These are phyloP conservation scores for Austroboletus eburneus DNA, from an alignment of 768 basidiomycete genomes.

Conservation along the genomic window DNA sequence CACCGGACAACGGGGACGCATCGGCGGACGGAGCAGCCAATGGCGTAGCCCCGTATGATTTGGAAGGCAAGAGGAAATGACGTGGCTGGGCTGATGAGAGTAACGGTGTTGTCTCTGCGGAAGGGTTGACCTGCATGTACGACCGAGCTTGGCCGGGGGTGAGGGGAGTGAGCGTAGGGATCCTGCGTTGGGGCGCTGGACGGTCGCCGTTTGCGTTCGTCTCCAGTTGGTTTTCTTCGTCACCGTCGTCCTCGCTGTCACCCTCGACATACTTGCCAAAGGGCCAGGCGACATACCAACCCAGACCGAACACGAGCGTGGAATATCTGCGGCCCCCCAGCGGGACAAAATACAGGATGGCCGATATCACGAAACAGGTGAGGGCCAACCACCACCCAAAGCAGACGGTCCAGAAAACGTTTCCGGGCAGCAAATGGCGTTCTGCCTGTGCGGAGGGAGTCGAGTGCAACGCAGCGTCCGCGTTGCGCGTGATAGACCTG, in stretches of 20 bases:
- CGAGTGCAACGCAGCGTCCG: constrained; percentile 90
- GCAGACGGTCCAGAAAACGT: constrained; percentile 83
- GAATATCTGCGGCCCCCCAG: constrained; percentile 82
- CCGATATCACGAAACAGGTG: constrained; percentile 62
- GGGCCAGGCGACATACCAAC: constrained; percentile 97
- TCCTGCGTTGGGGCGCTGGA: constrained; percentile 35
- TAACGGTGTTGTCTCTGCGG: constrained; percentile 48
- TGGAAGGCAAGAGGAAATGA: constrained; percentile 41
- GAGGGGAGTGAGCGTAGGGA: constrained; percentile 43
- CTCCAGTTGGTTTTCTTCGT: constrained; percentile 35
- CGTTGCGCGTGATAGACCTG: constrained; percentile 92
- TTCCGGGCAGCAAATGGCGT: constrained; percentile 88
- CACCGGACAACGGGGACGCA: constrained; percentile 27
- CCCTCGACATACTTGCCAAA: constrained; percentile 99
- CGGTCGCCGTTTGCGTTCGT: constrained; percentile 16
- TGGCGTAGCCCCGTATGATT: constrained; percentile 66
- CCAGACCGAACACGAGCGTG: constrained; percentile 83
- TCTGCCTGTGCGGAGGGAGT: constrained; percentile 92
- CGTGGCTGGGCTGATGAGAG: constrained; percentile 30
- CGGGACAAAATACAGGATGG: constrained; percentile 67
- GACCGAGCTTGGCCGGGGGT: constrained; percentile 23
- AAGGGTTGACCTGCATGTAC: constrained; percentile 7
- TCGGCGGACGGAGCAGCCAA: constrained; percentile 25
- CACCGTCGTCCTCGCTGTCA: constrained; percentile 43
- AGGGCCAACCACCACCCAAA: constrained; percentile 95